These are phyloP conservation scores for Coccomyxa subellipsoidea DNA, from an alignment of 163 green algal genomes.

Conservation along the genomic window DNA sequence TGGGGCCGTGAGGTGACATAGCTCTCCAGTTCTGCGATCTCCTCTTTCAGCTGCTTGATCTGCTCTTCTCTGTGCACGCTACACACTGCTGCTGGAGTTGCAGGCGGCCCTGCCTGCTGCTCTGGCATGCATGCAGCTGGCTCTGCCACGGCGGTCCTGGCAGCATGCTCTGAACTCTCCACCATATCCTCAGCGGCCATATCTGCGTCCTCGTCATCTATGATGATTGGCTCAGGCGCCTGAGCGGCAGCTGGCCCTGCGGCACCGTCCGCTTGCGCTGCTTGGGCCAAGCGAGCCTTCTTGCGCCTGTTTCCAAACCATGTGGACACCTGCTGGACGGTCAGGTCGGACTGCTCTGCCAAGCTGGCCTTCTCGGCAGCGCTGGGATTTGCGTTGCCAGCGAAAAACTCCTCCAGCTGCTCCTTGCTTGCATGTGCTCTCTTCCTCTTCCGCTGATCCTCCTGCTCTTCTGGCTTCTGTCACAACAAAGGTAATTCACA, in stretches of 20 bases:
- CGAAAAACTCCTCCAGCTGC: neutral
- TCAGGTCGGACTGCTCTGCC: neutral
- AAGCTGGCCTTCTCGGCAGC: neutral
- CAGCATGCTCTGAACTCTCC: neutral
- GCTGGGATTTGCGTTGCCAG: neutral
- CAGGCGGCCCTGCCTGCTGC: neutral
- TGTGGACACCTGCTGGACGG: neutral
- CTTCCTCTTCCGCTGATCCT: neutral
- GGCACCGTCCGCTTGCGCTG: neutral
- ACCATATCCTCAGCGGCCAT: neutral
- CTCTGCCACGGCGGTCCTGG: neutral
- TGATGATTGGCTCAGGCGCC: neutral
- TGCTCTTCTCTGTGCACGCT: neutral
- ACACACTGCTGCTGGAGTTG: neutral
- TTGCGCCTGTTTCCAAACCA: constrained; percentile 10
- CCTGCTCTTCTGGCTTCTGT: neutral
- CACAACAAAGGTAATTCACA: neutral
- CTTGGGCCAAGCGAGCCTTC: neutral
- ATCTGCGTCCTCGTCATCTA: neutral
- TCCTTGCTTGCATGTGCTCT: neutral
- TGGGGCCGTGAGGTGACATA: neutral
- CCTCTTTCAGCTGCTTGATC: neutral
- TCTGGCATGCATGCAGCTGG: neutral
- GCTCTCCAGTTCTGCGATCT: neutral
- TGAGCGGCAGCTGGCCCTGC: neutral